These are phyloP conservation scores for Ulvella scutata DNA, from an alignment of 139 green algal genomes.

Conservation along the genomic window DNA sequence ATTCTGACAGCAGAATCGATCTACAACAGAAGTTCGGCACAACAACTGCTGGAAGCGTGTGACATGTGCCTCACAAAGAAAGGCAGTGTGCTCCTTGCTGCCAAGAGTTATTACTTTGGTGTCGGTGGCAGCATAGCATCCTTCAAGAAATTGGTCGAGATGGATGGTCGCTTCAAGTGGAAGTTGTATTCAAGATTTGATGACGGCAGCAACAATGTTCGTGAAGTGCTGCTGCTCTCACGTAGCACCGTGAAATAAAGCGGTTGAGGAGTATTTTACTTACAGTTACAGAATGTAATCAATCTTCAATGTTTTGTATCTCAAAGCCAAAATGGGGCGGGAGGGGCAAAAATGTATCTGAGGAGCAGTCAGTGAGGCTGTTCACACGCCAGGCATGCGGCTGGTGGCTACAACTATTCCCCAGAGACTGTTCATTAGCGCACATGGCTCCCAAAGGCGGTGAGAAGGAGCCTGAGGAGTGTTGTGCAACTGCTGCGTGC, in stretches of 20 bases:
- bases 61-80: constrained; percentile 14
- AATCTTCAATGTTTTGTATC: too few species aligned
- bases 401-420: too few species aligned
- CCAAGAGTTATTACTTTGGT: constrained; percentile 94
- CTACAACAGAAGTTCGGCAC: constrained; percentile 42
- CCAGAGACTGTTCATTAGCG: too few species aligned
- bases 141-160: constrained; percentile 41
- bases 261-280: too few species aligned
- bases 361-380: too few species aligned
- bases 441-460: too few species aligned
- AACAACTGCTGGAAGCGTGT: constrained; percentile 22
- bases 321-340: too few species aligned
- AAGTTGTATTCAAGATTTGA: constrained; percentile 2
- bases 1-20: constrained; percentile 70
- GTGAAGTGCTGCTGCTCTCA: background rate
- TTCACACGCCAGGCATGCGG: too few species aligned
- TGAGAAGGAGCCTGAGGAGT: too few species aligned
- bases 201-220: constrained; percentile 3
- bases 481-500: too few species aligned
- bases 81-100: constrained; percentile 59
- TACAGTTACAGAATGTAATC: too few species aligned
- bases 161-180: constrained; percentile 8
- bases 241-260: background rate
- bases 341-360: too few species aligned
- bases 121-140: constrained; percentile 67